Conservation (phyloP, 345 rosid species). For the Jatropha curcas region DNA sequence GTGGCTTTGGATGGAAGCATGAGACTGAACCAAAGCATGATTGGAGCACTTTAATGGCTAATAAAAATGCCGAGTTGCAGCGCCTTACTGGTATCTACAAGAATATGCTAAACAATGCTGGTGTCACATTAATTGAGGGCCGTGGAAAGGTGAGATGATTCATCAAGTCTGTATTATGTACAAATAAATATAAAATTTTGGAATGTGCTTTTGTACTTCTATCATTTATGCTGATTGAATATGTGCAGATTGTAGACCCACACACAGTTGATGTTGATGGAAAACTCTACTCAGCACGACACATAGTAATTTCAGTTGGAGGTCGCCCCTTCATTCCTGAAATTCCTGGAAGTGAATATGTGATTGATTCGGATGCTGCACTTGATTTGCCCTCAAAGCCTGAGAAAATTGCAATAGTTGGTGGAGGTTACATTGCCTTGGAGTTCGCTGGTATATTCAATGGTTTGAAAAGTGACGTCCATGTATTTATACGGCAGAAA, state of each 20-base stretch:
- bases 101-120: slow-evolving; percentile 64
- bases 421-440: slow-evolving; percentile 89
- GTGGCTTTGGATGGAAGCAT: slow-evolving; percentile 88
- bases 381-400: slow-evolving; percentile 94
- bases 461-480: slow-evolving; percentile 79
- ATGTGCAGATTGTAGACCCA: slow-evolving; percentile 68
- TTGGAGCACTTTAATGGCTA: slow-evolving; percentile 89
- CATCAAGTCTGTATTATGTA: neutral
- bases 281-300: slow-evolving; percentile 63
- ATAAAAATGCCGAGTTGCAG: slow-evolving; percentile 91
- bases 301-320: slow-evolving; percentile 83
- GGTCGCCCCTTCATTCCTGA: slow-evolving; percentile 92
- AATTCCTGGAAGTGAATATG: slow-evolving; percentile 81
- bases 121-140: slow-evolving; percentile 79
- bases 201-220: neutral
- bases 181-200: neutral
- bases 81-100: slow-evolving; percentile 88
- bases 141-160: slow-evolving; percentile 80
- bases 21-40: slow-evolving; percentile 81
- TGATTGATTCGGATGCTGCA: slow-evolving; percentile 92
- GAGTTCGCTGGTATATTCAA: slow-evolving; percentile 94
- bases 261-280: slow-evolving; percentile 90
- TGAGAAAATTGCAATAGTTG: slow-evolving; percentile 74
- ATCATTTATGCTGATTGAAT: slow-evolving; percentile 2
- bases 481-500: slow-evolving; percentile 89